These are phyloP conservation scores for Elasticomyces elasticus DNA, from an alignment of 495 filamentous ascomycete genomes.

Conservation along the genomic window DNA sequence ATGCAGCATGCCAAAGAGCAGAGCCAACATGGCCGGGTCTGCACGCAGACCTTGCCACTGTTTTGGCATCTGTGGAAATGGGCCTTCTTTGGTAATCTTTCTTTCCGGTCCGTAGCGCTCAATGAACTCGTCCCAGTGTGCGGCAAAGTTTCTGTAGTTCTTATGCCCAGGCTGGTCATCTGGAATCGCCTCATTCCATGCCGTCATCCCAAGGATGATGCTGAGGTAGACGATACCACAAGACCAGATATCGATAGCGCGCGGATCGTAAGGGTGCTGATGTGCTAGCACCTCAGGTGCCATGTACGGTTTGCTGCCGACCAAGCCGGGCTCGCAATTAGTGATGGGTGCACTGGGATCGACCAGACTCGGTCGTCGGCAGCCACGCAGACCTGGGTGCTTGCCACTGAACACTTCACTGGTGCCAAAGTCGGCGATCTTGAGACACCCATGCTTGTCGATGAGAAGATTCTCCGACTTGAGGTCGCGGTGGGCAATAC, in stretches of 20 bases:
- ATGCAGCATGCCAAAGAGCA: conserved; percentile 69
- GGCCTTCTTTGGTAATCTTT: conserved; percentile 36
- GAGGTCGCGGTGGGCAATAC: conserved; percentile 72
- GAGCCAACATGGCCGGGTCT: conserved; percentile 45
- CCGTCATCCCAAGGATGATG: conserved; percentile 51
- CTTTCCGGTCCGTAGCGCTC: conserved; percentile 37
- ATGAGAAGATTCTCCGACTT: conserved; percentile 72
- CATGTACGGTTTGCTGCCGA: conserved; percentile 67
- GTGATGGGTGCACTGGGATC: conserved; percentile 45
- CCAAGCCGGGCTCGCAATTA: conserved; percentile 59
- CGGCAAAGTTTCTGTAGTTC: conserved; percentile 48
- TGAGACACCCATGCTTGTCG: conserved; percentile 56
- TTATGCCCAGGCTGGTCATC: conserved; percentile 24
- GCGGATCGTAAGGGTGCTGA: conserved; percentile 58
- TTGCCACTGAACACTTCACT: conserved; percentile 65
- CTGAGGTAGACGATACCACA: conserved; percentile 63
- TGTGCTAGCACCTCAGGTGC: conserved; percentile 65
- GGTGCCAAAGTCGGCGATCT: conserved; percentile 74
- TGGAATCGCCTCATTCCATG: conserved; percentile 51
- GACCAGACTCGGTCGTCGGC: conserved; percentile 9
- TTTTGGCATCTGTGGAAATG: conserved; percentile 38
- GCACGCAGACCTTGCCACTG: conserved; percentile 36
- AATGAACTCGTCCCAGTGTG: conserved; percentile 55
- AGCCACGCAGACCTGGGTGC: conserved; percentile 57
- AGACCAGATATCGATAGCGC: conserved; percentile 68